Percentiles rank a stretch among this genome's conserved stretches.
phyloP scores from a whole-genome alignment of 164 flowering plant genomes.

The Annona squamosa region DNA sequence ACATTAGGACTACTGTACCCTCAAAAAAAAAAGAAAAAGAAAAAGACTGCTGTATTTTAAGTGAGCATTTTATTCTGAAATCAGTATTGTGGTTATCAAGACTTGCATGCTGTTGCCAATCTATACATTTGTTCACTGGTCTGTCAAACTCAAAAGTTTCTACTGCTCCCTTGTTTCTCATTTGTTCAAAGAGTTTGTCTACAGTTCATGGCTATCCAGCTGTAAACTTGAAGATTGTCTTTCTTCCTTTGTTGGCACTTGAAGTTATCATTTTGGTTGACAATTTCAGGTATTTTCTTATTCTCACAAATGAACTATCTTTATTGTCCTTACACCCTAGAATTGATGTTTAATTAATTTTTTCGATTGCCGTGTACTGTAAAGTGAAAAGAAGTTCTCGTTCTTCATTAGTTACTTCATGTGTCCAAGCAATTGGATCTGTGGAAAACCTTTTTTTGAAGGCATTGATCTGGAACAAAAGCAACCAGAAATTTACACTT shows the following conservation, averaged over 20 bases:
- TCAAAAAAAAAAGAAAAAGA: too few relatives aligned
- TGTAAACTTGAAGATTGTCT: conserved; percentile 80
- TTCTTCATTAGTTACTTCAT: too few relatives aligned
- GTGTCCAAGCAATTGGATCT: too few relatives aligned
- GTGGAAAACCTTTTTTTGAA: too few relatives aligned
- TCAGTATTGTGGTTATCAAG: neutral
- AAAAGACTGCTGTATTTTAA: neutral
- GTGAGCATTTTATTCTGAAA: neutral
- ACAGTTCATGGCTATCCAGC: conserved; percentile 37
- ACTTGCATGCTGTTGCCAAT: neutral
- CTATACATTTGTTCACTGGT: neutral
- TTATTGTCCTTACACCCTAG: neutral
- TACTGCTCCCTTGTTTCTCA: conserved; percentile 1
- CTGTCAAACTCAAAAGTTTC: neutral
- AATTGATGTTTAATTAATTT: too few relatives aligned
- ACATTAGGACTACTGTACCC: too few relatives aligned
- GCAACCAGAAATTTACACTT: too few relatives aligned
- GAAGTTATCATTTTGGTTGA: conserved; percentile 69
- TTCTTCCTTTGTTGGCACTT: conserved; percentile 74
- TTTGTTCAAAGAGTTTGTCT: conserved; percentile 6
- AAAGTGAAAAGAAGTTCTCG: too few relatives aligned
- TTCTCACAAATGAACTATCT: neutral
- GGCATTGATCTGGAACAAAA: too few relatives aligned
- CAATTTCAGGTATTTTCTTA: conserved; percentile 62
- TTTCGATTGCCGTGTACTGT: too few relatives aligned